Conservation (phyloP, 441 rosid genomes). For the Mallotus repandus region DNA sequence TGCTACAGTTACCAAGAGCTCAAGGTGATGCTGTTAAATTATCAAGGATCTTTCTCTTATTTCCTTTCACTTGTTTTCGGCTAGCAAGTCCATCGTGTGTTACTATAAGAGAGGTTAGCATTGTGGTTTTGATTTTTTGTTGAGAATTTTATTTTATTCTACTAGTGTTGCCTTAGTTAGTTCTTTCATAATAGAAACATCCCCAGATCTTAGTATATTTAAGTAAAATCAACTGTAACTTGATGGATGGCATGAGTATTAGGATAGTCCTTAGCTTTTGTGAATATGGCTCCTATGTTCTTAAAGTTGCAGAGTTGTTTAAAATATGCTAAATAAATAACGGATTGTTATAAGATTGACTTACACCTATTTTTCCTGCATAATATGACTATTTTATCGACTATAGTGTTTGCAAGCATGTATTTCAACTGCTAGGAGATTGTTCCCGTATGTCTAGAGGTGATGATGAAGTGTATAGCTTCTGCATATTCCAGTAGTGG, state of each 20-base stretch:
- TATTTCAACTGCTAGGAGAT: conserved; percentile 91
- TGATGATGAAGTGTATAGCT: conserved; percentile 89
- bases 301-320: background rate
- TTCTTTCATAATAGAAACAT: no score
- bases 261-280: conserved; percentile 2
- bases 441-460: conserved; percentile 82
- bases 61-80: conserved; percentile 59
- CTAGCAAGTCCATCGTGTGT: no score
- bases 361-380: background rate
- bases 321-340: no score
- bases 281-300: background rate
- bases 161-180: background rate
- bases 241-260: background rate
- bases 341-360: no score
- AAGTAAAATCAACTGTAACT: no score
- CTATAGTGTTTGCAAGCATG: conserved; percentile 51
- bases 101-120: no score
- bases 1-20: conserved; percentile 91
- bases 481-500: conserved; percentile 90
- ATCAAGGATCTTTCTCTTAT: conserved; percentile 96
- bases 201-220: background rate
- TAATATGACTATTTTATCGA: conserved; percentile 3
- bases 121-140: no score
- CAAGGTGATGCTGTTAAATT: conserved; percentile 99
- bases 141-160: conserved; percentile 35